These are phyloP conservation scores for Aspergillus saccharolyticus DNA, from an alignment of 495 filamentous ascomycete genomes.

Conservation along the genomic window DNA sequence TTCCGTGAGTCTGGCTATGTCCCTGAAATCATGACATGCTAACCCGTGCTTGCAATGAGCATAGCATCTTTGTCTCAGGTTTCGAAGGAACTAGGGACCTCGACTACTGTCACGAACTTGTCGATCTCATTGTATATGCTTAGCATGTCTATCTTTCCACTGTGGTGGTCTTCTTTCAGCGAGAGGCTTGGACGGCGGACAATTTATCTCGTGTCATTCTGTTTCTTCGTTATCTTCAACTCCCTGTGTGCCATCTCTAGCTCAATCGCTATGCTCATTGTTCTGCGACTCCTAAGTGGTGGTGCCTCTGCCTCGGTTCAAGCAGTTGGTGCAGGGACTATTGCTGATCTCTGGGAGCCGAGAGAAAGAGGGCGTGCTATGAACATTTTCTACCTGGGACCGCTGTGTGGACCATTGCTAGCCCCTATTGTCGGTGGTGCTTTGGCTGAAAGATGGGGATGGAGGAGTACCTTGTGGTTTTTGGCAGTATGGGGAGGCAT, in stretches of 20 bases:
- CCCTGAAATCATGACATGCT: background rate
- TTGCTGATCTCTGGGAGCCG: constrained; percentile 86
- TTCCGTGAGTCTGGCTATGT: constrained; percentile 54
- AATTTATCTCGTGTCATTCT: constrained; percentile 81
- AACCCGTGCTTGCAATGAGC: background rate
- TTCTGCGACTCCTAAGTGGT: constrained; percentile 76
- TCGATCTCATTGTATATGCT: constrained; percentile 88
- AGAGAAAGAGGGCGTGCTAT: constrained; percentile 81
- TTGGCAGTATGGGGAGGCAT: constrained; percentile 69
- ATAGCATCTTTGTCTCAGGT: constrained; percentile 70
- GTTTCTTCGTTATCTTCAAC: constrained; percentile 73
- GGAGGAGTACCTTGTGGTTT: constrained; percentile 88
- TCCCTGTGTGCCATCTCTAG: constrained; percentile 65
- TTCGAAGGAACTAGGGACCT: constrained; percentile 56
- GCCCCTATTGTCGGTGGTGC: constrained; percentile 84
- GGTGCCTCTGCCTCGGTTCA: constrained; percentile 85
- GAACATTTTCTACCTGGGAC: constrained; percentile 89
- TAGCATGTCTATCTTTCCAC: constrained; percentile 80
- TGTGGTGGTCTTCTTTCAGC: constrained; percentile 94
- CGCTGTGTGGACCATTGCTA: constrained; percentile 78
- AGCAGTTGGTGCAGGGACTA: constrained; percentile 87
- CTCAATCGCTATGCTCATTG: constrained; percentile 79
- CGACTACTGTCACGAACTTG: constrained; percentile 71
- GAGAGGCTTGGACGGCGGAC: constrained; percentile 77
- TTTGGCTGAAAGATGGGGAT: constrained; percentile 64